phyloP scores from a whole-genome alignment of 2,329 filamentous ascomycete species.

The Xylaria sp. region DNA sequence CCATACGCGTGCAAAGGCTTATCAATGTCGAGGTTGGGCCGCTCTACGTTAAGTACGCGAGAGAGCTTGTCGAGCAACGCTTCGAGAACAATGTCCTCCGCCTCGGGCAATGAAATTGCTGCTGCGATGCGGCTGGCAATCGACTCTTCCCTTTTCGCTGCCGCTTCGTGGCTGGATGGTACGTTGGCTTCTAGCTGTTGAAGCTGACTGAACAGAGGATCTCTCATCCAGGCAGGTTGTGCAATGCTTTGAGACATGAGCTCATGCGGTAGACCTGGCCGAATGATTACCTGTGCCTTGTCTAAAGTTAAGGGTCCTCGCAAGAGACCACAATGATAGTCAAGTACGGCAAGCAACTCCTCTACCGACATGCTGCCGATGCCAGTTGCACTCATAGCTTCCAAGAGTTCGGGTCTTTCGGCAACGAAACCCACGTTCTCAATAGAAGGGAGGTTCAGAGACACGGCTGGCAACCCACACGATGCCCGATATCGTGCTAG shows the following conservation, averaged over 20 bases:
- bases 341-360: constrained; percentile 32
- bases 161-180: background rate
- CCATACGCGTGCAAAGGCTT: constrained; percentile 35
- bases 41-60: constrained; percentile 32
- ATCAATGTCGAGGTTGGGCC: constrained; percentile 31
- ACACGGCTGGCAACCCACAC: constrained; percentile 31
- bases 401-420: constrained; percentile 33
- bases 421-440: constrained; percentile 31
- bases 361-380: constrained; percentile 21
- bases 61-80: constrained; percentile 37
- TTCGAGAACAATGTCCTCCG: constrained; percentile 32
- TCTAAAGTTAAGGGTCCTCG: background rate
- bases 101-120: constrained; percentile 32
- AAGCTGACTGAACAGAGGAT: constrained; percentile 36
- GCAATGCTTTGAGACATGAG: constrained; percentile 32
- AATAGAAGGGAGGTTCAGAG: constrained; percentile 31
- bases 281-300: constrained; percentile 35
- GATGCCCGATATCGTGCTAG: constrained; percentile 31
- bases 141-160: constrained; percentile 20
- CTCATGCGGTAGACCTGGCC: constrained; percentile 35
- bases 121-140: constrained; percentile 29
- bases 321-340: constrained; percentile 34
- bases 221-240: constrained; percentile 31
- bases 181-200: constrained; percentile 14
- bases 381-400: constrained; percentile 23